Percentiles rank a stretch among this genome's conserved stretches.
phyloP scores from a whole-genome alignment of 2,329 filamentous ascomycete genomes.

The Claviceps digitariae region DNA sequence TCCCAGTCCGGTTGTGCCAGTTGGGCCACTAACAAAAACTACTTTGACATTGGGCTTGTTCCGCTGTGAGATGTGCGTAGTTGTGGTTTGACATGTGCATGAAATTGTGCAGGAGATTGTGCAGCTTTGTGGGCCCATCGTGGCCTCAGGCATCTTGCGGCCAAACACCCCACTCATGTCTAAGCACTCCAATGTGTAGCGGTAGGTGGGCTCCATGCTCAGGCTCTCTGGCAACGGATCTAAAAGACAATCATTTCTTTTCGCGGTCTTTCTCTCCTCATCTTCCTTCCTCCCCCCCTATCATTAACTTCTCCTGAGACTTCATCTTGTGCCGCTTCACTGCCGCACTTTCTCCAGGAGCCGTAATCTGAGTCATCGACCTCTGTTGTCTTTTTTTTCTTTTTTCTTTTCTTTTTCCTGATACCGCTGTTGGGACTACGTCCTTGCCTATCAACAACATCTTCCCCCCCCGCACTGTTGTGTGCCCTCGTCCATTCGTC shows the following conservation, averaged over 20 bases:
- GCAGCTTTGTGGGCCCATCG: neutral
- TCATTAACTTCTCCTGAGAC: neutral
- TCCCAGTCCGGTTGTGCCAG: neutral
- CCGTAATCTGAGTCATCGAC: neutral
- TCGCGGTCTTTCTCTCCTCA: conserved; percentile 5
- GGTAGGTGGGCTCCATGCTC: conserved; percentile 8
- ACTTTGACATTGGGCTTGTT: neutral
- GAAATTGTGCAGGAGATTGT: neutral
- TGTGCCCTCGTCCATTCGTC: conserved; percentile 3
- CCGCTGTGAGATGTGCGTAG: neutral
- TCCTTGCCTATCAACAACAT: conserved; percentile 4
- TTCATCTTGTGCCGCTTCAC: conserved; percentile 2
- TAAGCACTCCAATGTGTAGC: conserved; percentile 1
- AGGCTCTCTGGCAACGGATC: conserved; percentile 11
- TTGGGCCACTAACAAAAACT: neutral
- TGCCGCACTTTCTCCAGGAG: conserved; percentile 1
- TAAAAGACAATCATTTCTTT: conserved; percentile 8
- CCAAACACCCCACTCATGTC: neutral
- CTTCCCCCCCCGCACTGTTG: conserved; percentile 4
- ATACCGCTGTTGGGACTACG: neutral
- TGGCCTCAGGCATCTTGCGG: conserved; percentile 8
- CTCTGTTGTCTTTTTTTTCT: neutral
- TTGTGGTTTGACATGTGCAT: neutral
- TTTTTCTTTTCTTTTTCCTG: neutral
- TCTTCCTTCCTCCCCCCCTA: conserved; percentile 1